A percentile compares a stretch with the other conserved stretches of the same genome.
These are phyloP conservation scores for Angomonas desouzai DNA, from an alignment of 208 protist species.

Conservation along the genomic window DNA sequence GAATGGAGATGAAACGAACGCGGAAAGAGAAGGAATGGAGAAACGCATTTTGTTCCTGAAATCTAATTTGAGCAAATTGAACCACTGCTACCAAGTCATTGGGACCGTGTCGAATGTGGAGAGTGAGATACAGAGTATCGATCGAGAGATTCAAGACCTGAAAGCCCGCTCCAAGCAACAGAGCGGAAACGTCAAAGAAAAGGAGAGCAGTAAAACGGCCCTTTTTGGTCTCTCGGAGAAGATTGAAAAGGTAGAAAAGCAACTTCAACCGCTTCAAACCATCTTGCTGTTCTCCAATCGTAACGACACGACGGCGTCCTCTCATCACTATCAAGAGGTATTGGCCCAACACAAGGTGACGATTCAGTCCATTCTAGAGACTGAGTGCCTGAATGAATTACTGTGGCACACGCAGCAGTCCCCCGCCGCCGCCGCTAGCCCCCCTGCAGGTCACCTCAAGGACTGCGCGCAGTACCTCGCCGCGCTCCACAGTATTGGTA, in stretches of 20 bases:
- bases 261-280: background rate
- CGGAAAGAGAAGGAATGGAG: background rate
- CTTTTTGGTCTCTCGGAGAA: background rate
- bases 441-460: background rate
- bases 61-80: background rate
- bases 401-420: constrained; percentile 2
- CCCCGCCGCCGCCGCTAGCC: too few relatives aligned
- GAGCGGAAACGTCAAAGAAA: background rate
- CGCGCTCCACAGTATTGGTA: background rate
- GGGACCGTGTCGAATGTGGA: background rate
- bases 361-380: background rate
- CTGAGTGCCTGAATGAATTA: background rate
- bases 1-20: background rate
- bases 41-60: background rate
- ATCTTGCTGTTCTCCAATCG: background rate
- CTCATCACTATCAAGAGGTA: background rate
- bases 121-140: background rate
- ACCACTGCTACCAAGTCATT: background rate
- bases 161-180: background rate
- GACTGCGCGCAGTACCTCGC: constrained; percentile 4
- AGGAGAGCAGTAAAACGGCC: background rate
- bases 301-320: background rate
- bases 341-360: background rate
- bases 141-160: background rate
- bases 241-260: constrained; percentile 8